phyloP scores from a whole-genome alignment of 345 rosid species.

The sweet orange (Citrus sinensis) region DNA sequence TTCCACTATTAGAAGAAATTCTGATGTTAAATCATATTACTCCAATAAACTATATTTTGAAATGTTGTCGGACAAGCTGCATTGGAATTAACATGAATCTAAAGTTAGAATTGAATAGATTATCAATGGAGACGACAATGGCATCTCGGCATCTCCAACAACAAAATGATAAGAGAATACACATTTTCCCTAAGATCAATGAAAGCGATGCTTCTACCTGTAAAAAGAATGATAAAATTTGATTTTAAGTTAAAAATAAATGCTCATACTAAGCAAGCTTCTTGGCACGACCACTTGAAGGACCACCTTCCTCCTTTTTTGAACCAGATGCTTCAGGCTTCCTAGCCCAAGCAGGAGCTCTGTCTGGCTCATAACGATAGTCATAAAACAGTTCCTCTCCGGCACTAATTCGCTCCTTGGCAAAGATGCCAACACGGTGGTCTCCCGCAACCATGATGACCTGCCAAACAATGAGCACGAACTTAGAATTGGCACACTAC shows the following conservation, averaged over 20 bases:
- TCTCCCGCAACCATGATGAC: constrained; percentile 97
- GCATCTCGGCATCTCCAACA: constrained; percentile 36
- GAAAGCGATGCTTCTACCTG: constrained; percentile 35
- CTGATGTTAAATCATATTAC: constrained; percentile 9
- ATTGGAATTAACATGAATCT: constrained; percentile 15
- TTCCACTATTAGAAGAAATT: neutral
- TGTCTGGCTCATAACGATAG: constrained; percentile 92
- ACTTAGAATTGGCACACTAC: neutral
- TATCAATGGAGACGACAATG: constrained; percentile 35
- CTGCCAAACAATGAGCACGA: constrained; percentile 31
- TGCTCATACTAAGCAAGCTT: constrained; percentile 68
- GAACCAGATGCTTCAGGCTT: constrained; percentile 90
- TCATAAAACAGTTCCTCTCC: constrained; percentile 97
- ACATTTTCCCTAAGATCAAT: constrained; percentile 23
- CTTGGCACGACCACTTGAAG: constrained; percentile 87
- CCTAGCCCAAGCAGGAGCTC: constrained; percentile 99
- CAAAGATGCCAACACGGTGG: constrained; percentile 94
- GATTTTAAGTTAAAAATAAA: constrained; percentile 14
- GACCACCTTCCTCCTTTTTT: constrained; percentile 74
- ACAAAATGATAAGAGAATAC: constrained; percentile 21
- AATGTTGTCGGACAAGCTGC: constrained; percentile 5
- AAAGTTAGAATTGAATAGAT: constrained; percentile 20
- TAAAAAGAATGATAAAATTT: constrained; percentile 34
- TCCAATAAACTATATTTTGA: constrained; percentile 3
- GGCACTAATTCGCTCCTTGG: constrained; percentile 81